Percentiles rank a stretch among this genome's conserved stretches.
Conservation (phyloP, 108 stramenopile species). For the Asterionellopsis glacialis region DNA sequence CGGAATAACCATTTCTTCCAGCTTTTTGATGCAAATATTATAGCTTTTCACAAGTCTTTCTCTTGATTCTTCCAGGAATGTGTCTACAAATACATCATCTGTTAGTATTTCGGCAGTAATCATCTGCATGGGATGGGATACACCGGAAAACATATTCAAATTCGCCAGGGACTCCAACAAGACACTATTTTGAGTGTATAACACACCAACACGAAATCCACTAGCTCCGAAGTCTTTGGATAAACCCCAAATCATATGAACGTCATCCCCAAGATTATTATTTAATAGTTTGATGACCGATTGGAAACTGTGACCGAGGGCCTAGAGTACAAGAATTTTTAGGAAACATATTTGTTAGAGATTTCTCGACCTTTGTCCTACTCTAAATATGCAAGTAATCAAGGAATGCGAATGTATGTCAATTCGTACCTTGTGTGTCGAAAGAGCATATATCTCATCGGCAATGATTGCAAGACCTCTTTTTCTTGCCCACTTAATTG, state of each 20-base stretch:
- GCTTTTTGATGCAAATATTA: conserved; percentile 45
- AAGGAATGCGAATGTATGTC: background rate
- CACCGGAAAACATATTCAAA: conserved; percentile 69
- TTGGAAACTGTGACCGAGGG: conserved; percentile 39
- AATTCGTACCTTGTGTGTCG: conserved; percentile 21
- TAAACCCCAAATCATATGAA: conserved; percentile 87
- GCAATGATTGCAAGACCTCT: conserved; percentile 71
- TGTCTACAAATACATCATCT: conserved; percentile 77
- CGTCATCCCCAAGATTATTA: conserved; percentile 71
- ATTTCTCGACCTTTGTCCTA: conserved; percentile 6
- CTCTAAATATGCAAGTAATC: background rate
- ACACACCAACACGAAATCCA: conserved; percentile 80
- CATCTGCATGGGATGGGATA: conserved; percentile 80
- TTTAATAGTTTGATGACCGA: conserved; percentile 56
- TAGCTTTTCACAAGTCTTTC: conserved; percentile 48
- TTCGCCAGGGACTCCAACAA: conserved; percentile 57
- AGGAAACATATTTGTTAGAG: background rate
- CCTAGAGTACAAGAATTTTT: conserved; percentile 4
- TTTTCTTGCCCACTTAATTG: conserved; percentile 69
- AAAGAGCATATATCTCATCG: conserved; percentile 89
- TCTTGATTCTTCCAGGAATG: conserved; percentile 57
- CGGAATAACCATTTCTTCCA: conserved; percentile 82
- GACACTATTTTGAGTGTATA: conserved; percentile 78
- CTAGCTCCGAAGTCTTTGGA: conserved; percentile 91
- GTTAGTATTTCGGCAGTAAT: conserved; percentile 66